Evolutionary conservation across 2,329 filamentous ascomycete genomes (phyloP), one percentile per base, ranked within the genome.

Genomic region (Helotiales sp.): DNA sequence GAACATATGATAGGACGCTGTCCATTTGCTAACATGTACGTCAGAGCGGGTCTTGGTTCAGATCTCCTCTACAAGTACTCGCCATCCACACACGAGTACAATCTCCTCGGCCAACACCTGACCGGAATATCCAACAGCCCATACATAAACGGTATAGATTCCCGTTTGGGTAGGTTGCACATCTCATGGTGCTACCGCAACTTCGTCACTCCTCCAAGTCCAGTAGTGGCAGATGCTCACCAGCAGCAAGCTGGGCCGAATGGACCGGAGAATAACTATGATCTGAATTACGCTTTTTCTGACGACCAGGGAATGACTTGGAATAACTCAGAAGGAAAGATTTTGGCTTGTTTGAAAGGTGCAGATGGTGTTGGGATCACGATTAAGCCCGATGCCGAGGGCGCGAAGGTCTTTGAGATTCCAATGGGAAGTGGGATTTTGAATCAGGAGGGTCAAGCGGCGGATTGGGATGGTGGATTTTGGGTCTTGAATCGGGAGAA

Each of bases 211-310:
- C 58, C 69, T 30, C 55, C 62, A 24, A 24, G 45, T 30, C 59
- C 65, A 22, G 52, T 67, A 24, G 55, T 43, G 17, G 22, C 60
- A 40, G 54, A 69, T 60, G 69, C 72, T 10, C 73, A 75, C 64
- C 75, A 75, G 62, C 70, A 74, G n/a, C 72, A 74, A 69, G 72
- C 70, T 15, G 72, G 73, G 17, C 73, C 73, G 2, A 74, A 75
- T 28, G 73, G 72, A 4, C 69, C 72, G 3, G 74, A 74, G 52
- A 75, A 76, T 37, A 73, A 75, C 49, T 65, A 65, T 54, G 72
- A 74, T 67, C 61, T 75, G 34, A 70, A 70, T 47, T 75, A 73
- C 66, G 70, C 69, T 10, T 74, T 61, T 47, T 74, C 71, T 4
- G 70, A 74, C 47, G 71, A 75, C 45, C 22, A 60, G 4, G 73